phyloP scores from a whole-genome alignment of 2,329 filamentous ascomycete genomes.

The Fusarium metavorans region DNA sequence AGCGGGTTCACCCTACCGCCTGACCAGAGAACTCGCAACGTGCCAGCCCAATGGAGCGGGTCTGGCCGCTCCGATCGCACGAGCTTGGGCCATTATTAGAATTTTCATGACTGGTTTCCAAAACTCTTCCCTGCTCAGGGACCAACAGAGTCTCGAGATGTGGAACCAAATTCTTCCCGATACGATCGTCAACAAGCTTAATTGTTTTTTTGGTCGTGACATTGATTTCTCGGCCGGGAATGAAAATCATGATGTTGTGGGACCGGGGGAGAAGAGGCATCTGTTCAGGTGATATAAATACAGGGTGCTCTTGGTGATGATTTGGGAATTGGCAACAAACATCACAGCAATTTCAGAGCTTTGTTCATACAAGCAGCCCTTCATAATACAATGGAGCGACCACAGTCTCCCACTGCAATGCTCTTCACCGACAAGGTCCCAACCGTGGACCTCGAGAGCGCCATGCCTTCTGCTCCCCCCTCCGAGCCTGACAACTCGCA shows the following conservation, averaged over 20 bases:
- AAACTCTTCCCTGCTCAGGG: constrained; percentile 12
- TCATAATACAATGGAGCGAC: constrained; percentile 1
- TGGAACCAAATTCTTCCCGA: constrained; percentile 5
- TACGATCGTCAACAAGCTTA: not conserved
- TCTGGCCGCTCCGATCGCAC: constrained; percentile 27
- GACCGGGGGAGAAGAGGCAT: not conserved
- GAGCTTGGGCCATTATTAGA: constrained; percentile 31
- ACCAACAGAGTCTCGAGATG: constrained; percentile 11
- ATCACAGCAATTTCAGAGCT: not conserved
- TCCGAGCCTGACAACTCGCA: constrained; percentile 1
- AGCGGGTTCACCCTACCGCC: constrained; percentile 5
- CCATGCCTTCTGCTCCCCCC: not conserved
- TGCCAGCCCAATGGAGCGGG: constrained; percentile 13
- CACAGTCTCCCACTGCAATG: not conserved
- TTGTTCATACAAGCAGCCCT: not conserved
- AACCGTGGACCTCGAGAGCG: constrained; percentile 5
- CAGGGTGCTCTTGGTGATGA: not conserved
- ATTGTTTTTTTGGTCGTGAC: constrained; percentile 8
- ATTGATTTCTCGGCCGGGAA: not conserved
- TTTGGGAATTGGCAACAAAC: not conserved
- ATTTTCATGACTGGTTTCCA: not conserved
- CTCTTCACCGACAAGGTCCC: not conserved
- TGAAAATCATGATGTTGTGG: constrained; percentile 7
- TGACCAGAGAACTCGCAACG: constrained; percentile 6
- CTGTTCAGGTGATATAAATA: constrained; percentile 1